Evolutionary conservation across 1,139 yeast genomes (phyloP), one percentile per base, ranked within the genome.

Genomic region (Blastobotrys arbuscula): DNA sequence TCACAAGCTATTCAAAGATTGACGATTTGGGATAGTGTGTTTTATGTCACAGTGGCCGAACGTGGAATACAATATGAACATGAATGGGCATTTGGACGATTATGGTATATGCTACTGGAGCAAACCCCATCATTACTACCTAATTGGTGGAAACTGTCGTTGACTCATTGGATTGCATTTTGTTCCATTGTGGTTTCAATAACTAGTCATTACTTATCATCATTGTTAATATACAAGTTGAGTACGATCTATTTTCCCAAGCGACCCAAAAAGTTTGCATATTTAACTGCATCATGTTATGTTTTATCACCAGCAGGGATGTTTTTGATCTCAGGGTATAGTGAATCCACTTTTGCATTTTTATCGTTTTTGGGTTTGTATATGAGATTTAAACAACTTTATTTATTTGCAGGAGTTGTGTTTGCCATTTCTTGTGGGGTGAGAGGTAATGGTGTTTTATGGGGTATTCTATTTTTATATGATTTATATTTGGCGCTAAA

Each of bases 21-120:
- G 8, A 69, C 85, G 30, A 75, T 82, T 6, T 90, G 97, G 97
- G 98, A 92, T 64, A 75, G 83, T 2, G 95, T 89, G 0, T 88
- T 83, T 65, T 89, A 85, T 60, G 66, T 78, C 23, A 79, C 81
- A 44, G 62, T 81, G 42, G 79, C 84, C 35, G 63, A 68, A 18
- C 67, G 77, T 24, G 79, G 75, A 0, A 63, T 69, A 2, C 63
- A 65, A 34, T 89, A 74, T 65, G 97, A 92, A 64, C 96, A 92
- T 64, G 95, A 88, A 67, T 85, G 80, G 75, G 97, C 95, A 8
- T 92, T 88, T 64, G 82, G 95, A 37, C 84, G 87, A 6, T 65
- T 79, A 3, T 89, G 96, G 95, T 75, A 84, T 70, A 61, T 76
- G 40, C 50, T 80, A 2, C 66, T 87, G 24, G 41, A 39, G 19